Evolutionary conservation across 1,284 basidiomycete genomes (phyloP).

Genomic region (Cystobasidium sp.): DNA sequence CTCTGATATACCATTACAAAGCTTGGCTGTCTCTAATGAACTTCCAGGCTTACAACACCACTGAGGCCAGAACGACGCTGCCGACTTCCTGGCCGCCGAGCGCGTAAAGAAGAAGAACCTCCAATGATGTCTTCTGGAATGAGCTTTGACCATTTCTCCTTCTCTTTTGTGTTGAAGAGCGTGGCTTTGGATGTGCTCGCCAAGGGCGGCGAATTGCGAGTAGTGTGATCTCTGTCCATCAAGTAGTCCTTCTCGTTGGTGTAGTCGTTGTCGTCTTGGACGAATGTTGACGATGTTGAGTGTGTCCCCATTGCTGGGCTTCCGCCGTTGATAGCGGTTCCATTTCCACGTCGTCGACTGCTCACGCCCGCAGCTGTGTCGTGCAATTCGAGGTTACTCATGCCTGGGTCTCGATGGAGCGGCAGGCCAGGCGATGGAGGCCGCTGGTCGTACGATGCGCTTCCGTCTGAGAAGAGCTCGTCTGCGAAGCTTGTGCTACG

Average conservation of each 20-base stretch:
- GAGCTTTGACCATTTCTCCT: conserved; percentile 42
- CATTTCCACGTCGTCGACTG: conserved; percentile 19
- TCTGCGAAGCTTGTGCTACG: conserved; percentile 2
- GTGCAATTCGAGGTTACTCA: conserved; percentile 43
- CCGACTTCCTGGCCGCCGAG: not conserved
- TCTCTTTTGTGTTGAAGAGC: conserved; percentile 29
- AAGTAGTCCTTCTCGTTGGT: conserved; percentile 38
- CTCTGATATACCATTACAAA: too few species aligned
- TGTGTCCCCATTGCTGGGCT: conserved; percentile 15
- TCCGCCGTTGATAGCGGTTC: not conserved
- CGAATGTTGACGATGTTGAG: not conserved
- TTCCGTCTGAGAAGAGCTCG: conserved; percentile 26
- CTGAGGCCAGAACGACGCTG: conserved; percentile 15
- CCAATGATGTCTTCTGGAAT: conserved; percentile 41
- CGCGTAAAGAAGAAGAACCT: not conserved
- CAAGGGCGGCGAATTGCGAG: not conserved
- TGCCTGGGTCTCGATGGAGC: conserved; percentile 38
- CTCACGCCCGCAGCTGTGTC: conserved; percentile 27
- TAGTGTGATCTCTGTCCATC: conserved; percentile 15
- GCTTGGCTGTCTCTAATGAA: not conserved
- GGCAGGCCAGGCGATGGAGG: conserved; percentile 42
- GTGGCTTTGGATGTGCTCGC: conserved; percentile 25
- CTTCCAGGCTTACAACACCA: conserved; percentile 9
- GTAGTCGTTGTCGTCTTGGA: conserved; percentile 16
- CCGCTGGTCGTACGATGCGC: not conserved